phyloP scores from a whole-genome alignment of 768 basidiomycete species.

The Podaxis sp. region DNA sequence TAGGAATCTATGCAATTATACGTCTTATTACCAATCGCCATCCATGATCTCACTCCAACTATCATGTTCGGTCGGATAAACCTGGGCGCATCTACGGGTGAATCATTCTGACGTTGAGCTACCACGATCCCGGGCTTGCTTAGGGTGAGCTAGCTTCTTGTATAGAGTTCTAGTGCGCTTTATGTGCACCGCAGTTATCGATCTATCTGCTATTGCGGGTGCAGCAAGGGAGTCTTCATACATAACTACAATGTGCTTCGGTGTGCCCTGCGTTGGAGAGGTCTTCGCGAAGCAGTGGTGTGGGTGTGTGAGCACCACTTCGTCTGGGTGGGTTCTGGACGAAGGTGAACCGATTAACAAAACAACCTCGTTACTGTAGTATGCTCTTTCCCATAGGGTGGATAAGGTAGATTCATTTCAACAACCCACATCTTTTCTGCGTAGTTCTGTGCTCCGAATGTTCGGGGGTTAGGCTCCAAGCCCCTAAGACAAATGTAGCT shows the following conservation, averaged over 20 bases:
- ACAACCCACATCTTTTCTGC: no score
- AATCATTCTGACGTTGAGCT: not conserved
- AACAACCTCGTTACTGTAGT: no score
- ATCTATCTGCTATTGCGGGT: not conserved
- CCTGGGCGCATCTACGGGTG: slow-evolving; percentile 15
- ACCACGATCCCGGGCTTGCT: not conserved
- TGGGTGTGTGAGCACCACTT: not conserved
- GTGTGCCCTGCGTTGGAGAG: not conserved
- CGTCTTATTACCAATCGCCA: not conserved
- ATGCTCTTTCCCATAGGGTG: no score
- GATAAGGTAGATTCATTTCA: no score
- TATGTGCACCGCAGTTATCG: not conserved
- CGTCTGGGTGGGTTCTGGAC: no score
- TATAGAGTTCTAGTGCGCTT: not conserved
- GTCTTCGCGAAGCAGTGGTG: not conserved
- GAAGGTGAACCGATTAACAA: no score
- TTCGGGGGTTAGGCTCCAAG: no score
- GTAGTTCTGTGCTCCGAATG: no score
- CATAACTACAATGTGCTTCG: not conserved
- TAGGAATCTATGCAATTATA: not conserved
- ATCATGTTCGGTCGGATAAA: slow-evolving; percentile 14
- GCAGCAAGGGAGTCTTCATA: not conserved
- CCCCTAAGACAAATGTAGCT: not conserved
- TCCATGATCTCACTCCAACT: not conserved
- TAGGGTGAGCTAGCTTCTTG: not conserved